Evolutionary conservation across 2,329 filamentous ascomycete genomes (phyloP).

Genomic region (Hypoxylon sp.): DNA sequence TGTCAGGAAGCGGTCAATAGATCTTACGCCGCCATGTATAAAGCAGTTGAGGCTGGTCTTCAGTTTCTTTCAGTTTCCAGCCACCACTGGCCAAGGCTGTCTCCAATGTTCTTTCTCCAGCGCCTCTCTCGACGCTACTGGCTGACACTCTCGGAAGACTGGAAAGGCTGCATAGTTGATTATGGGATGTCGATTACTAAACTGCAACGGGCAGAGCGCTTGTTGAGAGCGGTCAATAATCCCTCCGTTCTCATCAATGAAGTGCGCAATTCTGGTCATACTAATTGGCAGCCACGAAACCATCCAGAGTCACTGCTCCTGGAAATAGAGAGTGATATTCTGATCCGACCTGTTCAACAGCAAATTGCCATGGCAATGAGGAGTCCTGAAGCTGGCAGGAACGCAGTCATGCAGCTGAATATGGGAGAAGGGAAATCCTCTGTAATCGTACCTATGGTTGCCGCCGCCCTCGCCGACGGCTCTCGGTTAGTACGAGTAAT

Average conservation of each 20-base stretch:
- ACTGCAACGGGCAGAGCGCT: slow-evolving; percentile 60
- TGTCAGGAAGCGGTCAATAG: slow-evolving; percentile 17
- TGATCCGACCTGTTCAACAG: slow-evolving; percentile 72
- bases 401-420: slow-evolving; percentile 75
- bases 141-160: slow-evolving; percentile 51
- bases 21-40: slow-evolving; percentile 6
- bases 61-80: slow-evolving; percentile 5
- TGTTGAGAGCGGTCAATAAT: slow-evolving; percentile 52
- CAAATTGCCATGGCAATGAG: slow-evolving; percentile 72
- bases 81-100: slow-evolving; percentile 50
- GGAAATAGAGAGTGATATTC: slow-evolving; percentile 73
- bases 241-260: slow-evolving; percentile 59
- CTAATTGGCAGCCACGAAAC: slow-evolving; percentile 66
- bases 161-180: slow-evolving; percentile 55
- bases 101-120: slow-evolving; percentile 55
- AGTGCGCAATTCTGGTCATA: slow-evolving; percentile 66
- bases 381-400: slow-evolving; percentile 56
- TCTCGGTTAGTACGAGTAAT: slow-evolving; percentile 69
- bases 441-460: slow-evolving; percentile 76
- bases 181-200: slow-evolving; percentile 60
- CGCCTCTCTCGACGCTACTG: slow-evolving; percentile 52
- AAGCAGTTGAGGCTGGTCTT: neutral
- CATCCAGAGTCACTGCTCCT: slow-evolving; percentile 74
- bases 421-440: slow-evolving; percentile 82
- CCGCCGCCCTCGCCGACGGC: slow-evolving; percentile 66